These are phyloP conservation scores for Boletus reticuloceps DNA, from an alignment of 768 basidiomycete species.

Conservation along the genomic window DNA sequence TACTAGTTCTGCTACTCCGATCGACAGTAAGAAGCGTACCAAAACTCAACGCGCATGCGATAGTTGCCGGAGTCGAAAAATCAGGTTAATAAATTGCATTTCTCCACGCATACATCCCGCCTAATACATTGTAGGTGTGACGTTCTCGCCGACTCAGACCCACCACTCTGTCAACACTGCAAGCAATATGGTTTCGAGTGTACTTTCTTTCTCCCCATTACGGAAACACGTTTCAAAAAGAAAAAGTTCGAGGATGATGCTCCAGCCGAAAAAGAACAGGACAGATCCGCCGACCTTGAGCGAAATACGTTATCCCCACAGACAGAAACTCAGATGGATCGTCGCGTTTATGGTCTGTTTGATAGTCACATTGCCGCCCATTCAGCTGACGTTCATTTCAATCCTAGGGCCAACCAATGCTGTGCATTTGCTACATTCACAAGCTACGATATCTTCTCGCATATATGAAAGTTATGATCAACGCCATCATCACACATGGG, in stretches of 20 bases:
- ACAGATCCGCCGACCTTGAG: slow-evolving; percentile 28
- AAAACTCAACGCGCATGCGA: slow-evolving; percentile 94
- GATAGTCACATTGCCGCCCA: slow-evolving; percentile 6
- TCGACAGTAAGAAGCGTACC: slow-evolving; percentile 81
- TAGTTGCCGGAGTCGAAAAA: slow-evolving; percentile 87
- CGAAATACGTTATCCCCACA: slow-evolving; percentile 43
- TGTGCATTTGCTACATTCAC: slow-evolving; percentile 86
- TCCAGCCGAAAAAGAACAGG: slow-evolving; percentile 37
- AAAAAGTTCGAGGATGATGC: slow-evolving; percentile 79
- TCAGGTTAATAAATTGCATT: slow-evolving; percentile 47
- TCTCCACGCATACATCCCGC: slow-evolving; percentile 8
- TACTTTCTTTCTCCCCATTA: slow-evolving; percentile 97
- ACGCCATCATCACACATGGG: slow-evolving; percentile 85
- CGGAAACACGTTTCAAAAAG: slow-evolving; percentile 98
- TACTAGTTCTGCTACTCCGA: slow-evolving; percentile 28
- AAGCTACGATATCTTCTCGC: slow-evolving; percentile 79
- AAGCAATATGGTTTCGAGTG: slow-evolving; percentile 92
- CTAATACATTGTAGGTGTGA: slow-evolving; percentile 58
- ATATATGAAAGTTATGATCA: slow-evolving; percentile 86
- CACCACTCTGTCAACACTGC: slow-evolving; percentile 89
- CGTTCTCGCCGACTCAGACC: slow-evolving; percentile 73
- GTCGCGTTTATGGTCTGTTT: slow-evolving; percentile 59
- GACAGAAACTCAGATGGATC: slow-evolving; percentile 50
- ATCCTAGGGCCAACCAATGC: slow-evolving; percentile 80
- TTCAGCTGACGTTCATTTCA: slow-evolving; percentile 32